A percentile compares a stretch with the other conserved stretches of the same genome.
Conservation (phyloP, 78 protist genomes). For the Dictyostelium citrinum region DNA sequence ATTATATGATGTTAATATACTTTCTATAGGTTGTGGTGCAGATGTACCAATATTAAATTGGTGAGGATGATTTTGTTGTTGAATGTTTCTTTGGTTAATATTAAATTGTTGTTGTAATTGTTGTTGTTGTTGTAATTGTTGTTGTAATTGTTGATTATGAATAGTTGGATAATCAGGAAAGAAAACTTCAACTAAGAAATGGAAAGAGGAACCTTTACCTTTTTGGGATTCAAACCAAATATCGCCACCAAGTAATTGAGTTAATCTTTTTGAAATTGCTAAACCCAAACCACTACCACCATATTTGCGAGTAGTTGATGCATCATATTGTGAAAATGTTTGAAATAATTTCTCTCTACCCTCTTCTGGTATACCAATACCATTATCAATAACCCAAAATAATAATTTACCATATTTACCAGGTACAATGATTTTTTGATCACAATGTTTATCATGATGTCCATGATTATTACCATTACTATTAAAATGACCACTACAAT, state of each 20-base stretch:
- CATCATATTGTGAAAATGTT: conserved; percentile 81
- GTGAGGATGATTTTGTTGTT: neutral
- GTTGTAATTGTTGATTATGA: neutral
- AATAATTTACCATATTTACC: conserved; percentile 37
- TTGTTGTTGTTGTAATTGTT: neutral
- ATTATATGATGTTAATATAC: neutral
- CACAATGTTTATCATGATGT: neutral
- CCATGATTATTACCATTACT: neutral
- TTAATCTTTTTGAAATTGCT: conserved; percentile 38
- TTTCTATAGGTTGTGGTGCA: neutral
- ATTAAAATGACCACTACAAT: neutral
- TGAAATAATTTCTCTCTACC: conserved; percentile 63
- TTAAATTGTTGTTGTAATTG: neutral
- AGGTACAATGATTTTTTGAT: neutral
- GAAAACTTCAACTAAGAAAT: conserved; percentile 48
- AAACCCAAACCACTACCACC: conserved; percentile 77
- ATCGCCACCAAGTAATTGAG: conserved; percentile 66
- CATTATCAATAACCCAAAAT: conserved; percentile 78
- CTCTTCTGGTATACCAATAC: conserved; percentile 79
- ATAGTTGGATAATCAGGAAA: conserved; percentile 6
- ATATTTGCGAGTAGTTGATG: conserved; percentile 57
- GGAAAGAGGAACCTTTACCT: conserved; percentile 30
- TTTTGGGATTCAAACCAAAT: conserved; percentile 45
- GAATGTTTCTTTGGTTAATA: neutral
- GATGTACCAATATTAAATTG: neutral